Evolutionary conservation across 2,329 filamentous ascomycete species (phyloP).

Genomic region (Helicocarpus griseus): DNA sequence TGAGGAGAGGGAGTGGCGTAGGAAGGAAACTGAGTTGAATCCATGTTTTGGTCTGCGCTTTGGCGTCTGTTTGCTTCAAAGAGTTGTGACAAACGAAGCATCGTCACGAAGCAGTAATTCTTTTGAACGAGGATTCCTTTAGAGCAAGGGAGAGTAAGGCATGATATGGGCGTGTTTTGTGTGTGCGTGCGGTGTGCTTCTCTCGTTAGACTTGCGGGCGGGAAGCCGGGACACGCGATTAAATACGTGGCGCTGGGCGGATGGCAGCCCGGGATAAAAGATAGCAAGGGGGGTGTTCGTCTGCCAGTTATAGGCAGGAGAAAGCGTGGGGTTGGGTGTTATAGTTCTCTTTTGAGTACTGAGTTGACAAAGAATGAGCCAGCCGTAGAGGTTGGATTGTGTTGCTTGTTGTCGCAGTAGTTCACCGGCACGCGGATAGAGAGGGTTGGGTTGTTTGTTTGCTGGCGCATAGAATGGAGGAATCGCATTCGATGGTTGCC

Average conservation of each 20-base stretch:
- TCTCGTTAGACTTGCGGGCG: not conserved
- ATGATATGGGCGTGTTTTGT: not conserved
- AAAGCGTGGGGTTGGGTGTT: constrained; percentile 1
- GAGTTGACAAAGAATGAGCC: not conserved
- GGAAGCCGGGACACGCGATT: not conserved
- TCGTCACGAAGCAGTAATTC: constrained; percentile 10
- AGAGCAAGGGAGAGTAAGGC: not conserved
- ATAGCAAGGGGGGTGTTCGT: not conserved
- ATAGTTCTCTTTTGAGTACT: not conserved
- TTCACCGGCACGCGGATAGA: not conserved
- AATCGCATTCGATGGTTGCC: not conserved
- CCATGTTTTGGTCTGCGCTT: constrained; percentile 19
- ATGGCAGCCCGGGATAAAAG: constrained; percentile 3
- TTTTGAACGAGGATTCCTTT: not conserved
- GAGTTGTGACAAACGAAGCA: constrained; percentile 27
- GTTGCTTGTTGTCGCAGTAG: not conserved
- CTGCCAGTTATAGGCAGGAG: not conserved
- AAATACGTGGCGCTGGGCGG: constrained; percentile 8
- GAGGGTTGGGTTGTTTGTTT: not conserved
- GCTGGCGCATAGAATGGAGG: no score
- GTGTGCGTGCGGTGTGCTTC: not conserved
- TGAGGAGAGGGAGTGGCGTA: constrained; percentile 12
- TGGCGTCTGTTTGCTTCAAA: constrained; percentile 25
- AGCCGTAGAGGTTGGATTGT: not conserved
- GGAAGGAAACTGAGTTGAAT: constrained; percentile 8